These are phyloP conservation scores for Gossypium ekmanianum DNA, from an alignment of 345 rosid species.

Conservation along the genomic window DNA sequence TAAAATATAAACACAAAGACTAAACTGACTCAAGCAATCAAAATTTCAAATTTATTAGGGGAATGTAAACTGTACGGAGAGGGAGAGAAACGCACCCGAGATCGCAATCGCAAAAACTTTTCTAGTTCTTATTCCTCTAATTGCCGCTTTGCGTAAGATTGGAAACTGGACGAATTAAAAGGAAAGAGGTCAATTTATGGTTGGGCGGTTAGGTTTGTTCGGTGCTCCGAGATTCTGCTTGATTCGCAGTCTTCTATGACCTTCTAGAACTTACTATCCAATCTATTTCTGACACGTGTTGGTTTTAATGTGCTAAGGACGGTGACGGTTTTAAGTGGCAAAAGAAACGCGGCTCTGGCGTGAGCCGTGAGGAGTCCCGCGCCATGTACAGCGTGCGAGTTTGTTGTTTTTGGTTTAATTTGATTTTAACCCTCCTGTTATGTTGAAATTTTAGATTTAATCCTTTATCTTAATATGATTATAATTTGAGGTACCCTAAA, in stretches of 20 bases:
- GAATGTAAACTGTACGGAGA: background rate
- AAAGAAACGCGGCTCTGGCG: background rate
- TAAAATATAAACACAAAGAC: background rate
- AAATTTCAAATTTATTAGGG: background rate
- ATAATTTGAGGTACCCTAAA: too few relatives aligned
- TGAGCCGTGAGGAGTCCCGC: background rate
- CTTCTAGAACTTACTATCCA: constrained; percentile 44
- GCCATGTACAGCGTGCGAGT: background rate
- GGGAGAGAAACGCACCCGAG: constrained; percentile 21
- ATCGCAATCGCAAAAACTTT: background rate
- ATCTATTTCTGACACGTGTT: constrained; percentile 33
- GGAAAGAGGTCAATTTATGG: constrained; percentile 16
- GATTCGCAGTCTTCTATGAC: constrained; percentile 19
- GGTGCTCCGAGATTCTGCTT: constrained; percentile 16
- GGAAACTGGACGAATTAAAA: background rate
- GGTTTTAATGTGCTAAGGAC: background rate
- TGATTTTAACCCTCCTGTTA: background rate
- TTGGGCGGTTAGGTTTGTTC: background rate
- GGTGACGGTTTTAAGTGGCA: background rate
- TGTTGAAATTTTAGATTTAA: too few relatives aligned
- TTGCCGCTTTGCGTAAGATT: constrained; percentile 4
- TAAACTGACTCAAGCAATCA: background rate
- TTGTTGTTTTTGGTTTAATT: background rate
- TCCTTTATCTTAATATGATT: too few relatives aligned
- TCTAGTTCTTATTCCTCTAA: background rate